Conservation (phyloP, 805 yeast species). For the Metschnikowia amazonensis region DNA sequence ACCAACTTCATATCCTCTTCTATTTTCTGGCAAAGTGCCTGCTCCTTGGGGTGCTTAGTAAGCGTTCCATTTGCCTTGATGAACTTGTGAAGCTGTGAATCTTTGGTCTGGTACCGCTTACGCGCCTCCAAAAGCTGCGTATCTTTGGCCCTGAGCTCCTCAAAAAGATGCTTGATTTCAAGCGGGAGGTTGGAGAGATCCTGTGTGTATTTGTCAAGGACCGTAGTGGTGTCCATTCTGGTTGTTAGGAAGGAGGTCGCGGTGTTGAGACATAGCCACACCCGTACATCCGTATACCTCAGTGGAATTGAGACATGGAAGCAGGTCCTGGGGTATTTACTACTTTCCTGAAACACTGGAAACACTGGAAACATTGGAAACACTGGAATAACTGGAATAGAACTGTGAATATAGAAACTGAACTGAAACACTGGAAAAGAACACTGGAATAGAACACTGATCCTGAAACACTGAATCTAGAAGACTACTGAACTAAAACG, state of each 20-base stretch:
- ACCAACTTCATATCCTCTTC: conserved; percentile 62
- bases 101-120: conserved; percentile 64
- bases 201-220: conserved; percentile 46
- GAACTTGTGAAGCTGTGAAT: conserved; percentile 76
- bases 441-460: too few relatives aligned
- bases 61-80: conserved; percentile 80
- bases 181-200: conserved; percentile 81
- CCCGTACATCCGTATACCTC: not conserved
- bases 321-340: too few relatives aligned
- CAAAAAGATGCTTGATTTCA: conserved; percentile 74
- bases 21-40: conserved; percentile 58
- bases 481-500: too few relatives aligned
- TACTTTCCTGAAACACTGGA: too few relatives aligned
- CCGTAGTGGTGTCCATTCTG: conserved; percentile 85
- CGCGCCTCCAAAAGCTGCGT: conserved; percentile 59
- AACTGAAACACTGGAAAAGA: too few relatives aligned
- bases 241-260: not conserved
- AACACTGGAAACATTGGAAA: too few relatives aligned
- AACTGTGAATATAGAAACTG: too few relatives aligned
- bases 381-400: too few relatives aligned
- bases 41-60: conserved; percentile 79
- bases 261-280: not conserved
- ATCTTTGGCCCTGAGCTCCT: conserved; percentile 75
- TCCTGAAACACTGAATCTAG: too few relatives aligned
- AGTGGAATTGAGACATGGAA: too few relatives aligned